Evolutionary conservation across 2,329 filamentous ascomycete species (phyloP), one percentile per base, ranked within the genome.

Genomic region (Xylariaceae sp.): DNA sequence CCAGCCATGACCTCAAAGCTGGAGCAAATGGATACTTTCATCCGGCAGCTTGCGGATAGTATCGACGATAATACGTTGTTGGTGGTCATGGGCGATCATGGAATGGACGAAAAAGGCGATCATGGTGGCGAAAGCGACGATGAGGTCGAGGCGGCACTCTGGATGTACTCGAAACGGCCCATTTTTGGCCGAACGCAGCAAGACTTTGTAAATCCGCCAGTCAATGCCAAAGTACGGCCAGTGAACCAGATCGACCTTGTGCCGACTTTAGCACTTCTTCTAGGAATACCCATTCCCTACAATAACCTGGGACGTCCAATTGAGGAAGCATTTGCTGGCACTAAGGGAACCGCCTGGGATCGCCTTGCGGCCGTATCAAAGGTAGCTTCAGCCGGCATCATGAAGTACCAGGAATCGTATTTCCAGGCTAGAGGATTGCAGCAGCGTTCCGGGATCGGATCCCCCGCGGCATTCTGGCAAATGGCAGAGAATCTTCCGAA

Each of bases 101-200:
- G 94, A 11, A 99, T 99, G 94, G 94, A 99, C 69, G 77, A 82
- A 55, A 97, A 99, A 73, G 94, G 94, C 16, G 94, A 99, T 60
- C 94, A 99, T 66, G 94, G 94, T n/a, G 94, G 94, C 49, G 94
- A 99, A 74, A 97, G 93, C 31, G 90, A 97, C 61, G 91, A 97
- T 58, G 94, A 99, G 69, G 83, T 99, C 6, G 86, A 99, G 70
- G 91, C 94, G 50, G 91, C 94, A 2, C 71, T 99, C 43, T 99
- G 94, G 93, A 96, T 99, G 91, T 99, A 97, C 69, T 96, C 94
- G 1, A 96, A 92, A 70, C 86, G 83, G 61, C 84, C 85, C 0
- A 70, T 89, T 10, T 99, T 99, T 69, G 94, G 94, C 14, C 85
- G 91, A 38, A 88, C 83, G 1, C 77, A 82, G 45, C 73, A 82